Base-by-base conservation (phyloP, 495 filamentous ascomycete species). In the Chaetomidium leptoderma region DNA sequence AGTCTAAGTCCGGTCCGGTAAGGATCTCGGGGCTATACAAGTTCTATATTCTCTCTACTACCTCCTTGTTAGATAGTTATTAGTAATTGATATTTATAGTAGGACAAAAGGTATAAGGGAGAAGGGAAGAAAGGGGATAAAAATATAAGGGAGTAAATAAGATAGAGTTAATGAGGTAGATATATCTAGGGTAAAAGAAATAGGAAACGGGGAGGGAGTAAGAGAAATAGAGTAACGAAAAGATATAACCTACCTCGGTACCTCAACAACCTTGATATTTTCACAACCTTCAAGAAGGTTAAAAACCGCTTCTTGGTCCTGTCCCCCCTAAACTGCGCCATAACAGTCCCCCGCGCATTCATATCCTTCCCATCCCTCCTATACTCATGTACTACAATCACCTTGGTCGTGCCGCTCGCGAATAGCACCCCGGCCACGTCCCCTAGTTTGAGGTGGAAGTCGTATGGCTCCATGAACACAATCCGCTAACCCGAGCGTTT, bases 401-500 rank as follows among this genome's bases (percentile, higher is more conserved):
- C 62, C 62, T 70, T 71, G 21, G 52, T 60, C 39, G 64, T 63
- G 7, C 63, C 60, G 10, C 57, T 39, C 13, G 71, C 69, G 43
- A 69, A 76, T 30, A 58, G 59, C 29, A 78, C 69, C 60, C 73
- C 70, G 19, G 57, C 54, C 7, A 78, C 61, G 61, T 78, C 75
- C 7, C 58, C 56, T 13, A 74, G 43, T 0, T 63, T 47, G 24
- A 78, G 55, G 44, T 75, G 71, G 59, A 79, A 78, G 53, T 78
- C 67, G 58, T 73, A 70, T 7, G 76, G 74, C 35, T 76, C 67
- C 57, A 73, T 72, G 62, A 76, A 78, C 19, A 70, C 67, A 37
- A 70, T 71, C 77, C 77, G 78, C 16, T 63, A 74, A 72, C 32
- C 68, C 65, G n/a, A 79, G 66, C 14, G 78, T 72, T 49, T 78